phyloP scores from a whole-genome alignment of 345 rosid species.

The Eucalyptus regnans region DNA sequence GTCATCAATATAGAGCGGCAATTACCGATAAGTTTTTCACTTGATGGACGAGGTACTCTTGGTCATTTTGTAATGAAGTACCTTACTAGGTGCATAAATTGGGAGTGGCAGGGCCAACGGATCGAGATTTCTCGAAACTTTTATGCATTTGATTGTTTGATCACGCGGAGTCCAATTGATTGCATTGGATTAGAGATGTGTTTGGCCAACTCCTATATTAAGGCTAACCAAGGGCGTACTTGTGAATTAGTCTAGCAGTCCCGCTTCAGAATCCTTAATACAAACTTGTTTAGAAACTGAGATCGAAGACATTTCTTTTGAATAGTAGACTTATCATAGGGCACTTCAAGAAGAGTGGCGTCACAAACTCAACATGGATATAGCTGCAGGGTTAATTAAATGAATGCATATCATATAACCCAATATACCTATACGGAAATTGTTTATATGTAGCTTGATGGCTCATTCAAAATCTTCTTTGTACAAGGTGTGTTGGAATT shows the following conservation, averaged over 20 bases:
- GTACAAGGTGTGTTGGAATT: neutral
- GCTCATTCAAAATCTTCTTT: neutral
- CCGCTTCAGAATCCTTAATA: fast-evolving
- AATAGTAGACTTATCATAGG: too few species aligned
- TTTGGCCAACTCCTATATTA: neutral
- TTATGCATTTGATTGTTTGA: fast-evolving
- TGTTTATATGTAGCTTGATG: neutral
- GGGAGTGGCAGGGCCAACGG: fast-evolving
- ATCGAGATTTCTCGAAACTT: fast-evolving
- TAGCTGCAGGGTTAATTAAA: too few species aligned
- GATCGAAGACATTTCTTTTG: fast-evolving
- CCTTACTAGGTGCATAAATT: neutral
- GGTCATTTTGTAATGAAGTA: neutral
- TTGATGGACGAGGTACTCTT: neutral
- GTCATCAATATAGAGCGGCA: neutral
- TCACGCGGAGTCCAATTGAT: fast-evolving
- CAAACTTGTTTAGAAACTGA: too few species aligned
- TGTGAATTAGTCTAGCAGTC: fast-evolving
- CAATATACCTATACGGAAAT: too few species aligned
- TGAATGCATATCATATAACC: too few species aligned
- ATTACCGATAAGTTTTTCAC: neutral
- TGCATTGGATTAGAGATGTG: neutral
- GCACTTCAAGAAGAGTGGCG: too few species aligned
- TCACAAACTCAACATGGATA: too few species aligned
- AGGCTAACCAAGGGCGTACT: too few species aligned